Conservation (phyloP, 768 basidiomycete genomes). For the Hygrophorus russula region DNA sequence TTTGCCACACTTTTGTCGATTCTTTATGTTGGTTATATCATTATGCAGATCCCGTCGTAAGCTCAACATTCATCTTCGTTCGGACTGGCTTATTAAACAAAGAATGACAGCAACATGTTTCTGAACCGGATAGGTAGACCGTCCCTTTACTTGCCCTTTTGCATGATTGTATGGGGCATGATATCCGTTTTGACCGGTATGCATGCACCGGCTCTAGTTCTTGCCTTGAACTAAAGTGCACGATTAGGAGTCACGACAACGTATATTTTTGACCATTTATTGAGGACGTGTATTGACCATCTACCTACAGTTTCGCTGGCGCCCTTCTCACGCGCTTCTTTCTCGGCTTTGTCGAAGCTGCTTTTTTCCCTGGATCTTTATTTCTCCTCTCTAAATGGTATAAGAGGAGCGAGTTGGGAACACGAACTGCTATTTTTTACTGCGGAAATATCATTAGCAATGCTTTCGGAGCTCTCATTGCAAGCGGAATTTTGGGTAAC, state of each 20-base stretch:
- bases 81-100: neutral
- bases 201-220: constrained; percentile 2
- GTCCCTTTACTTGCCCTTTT: constrained; percentile 49
- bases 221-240: neutral
- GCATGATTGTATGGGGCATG: constrained; percentile 59
- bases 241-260: constrained; percentile 30
- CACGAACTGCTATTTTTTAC: constrained; percentile 54
- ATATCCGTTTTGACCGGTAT: constrained; percentile 39
- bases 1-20: constrained; percentile 51
- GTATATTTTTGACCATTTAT: constrained; percentile 23
- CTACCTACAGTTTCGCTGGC: constrained; percentile 38
- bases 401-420: constrained; percentile 57
- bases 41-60: constrained; percentile 67
- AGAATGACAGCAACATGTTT: constrained; percentile 50
- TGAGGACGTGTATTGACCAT: neutral
- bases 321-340: constrained; percentile 63
- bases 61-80: constrained; percentile 29
- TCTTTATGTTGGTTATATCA: constrained; percentile 56
- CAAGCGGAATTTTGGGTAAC: constrained; percentile 57
- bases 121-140: constrained; percentile 51
- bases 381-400: constrained; percentile 65
- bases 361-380: constrained; percentile 46
- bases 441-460: constrained; percentile 72
- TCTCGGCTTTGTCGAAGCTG: constrained; percentile 65
- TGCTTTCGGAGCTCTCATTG: constrained; percentile 72